Conservation (phyloP, 2,329 filamentous ascomycete genomes). For the Neonectria neomacrospora region DNA sequence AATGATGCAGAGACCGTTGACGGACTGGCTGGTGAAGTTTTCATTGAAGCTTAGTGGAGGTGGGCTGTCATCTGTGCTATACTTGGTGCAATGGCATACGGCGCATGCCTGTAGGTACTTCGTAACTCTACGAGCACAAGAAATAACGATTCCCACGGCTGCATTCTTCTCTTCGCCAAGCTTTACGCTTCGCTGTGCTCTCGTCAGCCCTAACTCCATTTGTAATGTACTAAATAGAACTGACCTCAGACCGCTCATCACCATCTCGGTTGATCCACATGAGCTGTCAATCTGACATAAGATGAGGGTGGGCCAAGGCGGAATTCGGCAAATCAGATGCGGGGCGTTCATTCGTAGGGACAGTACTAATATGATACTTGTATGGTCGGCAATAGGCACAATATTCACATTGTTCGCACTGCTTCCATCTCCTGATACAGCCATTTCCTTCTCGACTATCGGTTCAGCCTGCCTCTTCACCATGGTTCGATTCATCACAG, state of each 20-base stretch:
- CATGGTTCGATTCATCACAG: constrained; percentile 34
- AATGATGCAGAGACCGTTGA: not conserved
- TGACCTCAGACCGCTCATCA: too few relatives aligned
- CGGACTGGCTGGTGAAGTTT: not conserved
- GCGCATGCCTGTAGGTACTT: not conserved
- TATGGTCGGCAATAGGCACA: not conserved
- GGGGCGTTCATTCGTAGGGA: too few relatives aligned
- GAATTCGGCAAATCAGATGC: not conserved
- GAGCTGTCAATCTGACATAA: not conserved
- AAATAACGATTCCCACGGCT: too few relatives aligned
- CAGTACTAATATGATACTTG: too few relatives aligned
- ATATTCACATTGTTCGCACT: not conserved
- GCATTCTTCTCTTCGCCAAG: too few relatives aligned
- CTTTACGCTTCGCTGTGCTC: too few relatives aligned
- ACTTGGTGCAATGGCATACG: not conserved
- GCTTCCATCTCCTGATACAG: not conserved
- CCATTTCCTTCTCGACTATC: not conserved
- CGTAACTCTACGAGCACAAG: too few relatives aligned
- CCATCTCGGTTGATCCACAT: too few relatives aligned
- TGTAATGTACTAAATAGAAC: too few relatives aligned
- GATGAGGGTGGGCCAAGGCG: not conserved
- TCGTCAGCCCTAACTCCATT: too few relatives aligned
- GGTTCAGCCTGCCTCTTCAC: not conserved
- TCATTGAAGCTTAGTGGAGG: not conserved
- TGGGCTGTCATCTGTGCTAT: not conserved